Evolutionary conservation across 306 rosid species (phyloP).

Genomic region (Prosopis cineraria): DNA sequence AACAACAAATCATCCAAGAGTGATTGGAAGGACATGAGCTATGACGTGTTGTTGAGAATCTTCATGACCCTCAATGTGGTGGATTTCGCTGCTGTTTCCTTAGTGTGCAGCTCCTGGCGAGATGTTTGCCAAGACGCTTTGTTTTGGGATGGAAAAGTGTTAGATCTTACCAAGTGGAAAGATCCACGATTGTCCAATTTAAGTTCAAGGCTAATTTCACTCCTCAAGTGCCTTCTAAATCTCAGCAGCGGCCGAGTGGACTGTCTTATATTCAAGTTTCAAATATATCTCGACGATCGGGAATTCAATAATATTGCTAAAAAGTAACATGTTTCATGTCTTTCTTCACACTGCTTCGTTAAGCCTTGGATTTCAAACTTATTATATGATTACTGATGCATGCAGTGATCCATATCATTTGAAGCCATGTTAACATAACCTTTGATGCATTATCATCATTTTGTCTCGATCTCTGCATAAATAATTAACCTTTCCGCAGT

Average conservation of each 20-base stretch:
- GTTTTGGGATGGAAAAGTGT: constrained; percentile 27
- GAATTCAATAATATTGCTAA: constrained; percentile 16
- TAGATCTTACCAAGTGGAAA: neutral
- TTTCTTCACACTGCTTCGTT: neutral
- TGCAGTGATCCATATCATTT: too few relatives aligned
- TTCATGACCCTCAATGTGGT: constrained; percentile 28
- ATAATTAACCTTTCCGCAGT: too few relatives aligned
- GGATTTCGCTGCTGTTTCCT: constrained; percentile 27
- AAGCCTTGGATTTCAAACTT: too few relatives aligned
- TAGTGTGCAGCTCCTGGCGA: constrained; percentile 28
- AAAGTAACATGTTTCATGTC: constrained; percentile 20
- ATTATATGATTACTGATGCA: too few relatives aligned
- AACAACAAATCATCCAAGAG: neutral
- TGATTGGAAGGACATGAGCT: neutral
- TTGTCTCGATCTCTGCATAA: too few relatives aligned
- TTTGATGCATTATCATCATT: too few relatives aligned
- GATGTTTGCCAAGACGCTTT: constrained; percentile 12
- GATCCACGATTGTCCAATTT: neutral
- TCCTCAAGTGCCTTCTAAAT: constrained; percentile 20
- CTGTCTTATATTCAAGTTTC: constrained; percentile 27
- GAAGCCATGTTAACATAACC: too few relatives aligned
- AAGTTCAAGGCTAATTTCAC: neutral
- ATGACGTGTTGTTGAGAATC: constrained; percentile 19
- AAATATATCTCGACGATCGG: neutral
- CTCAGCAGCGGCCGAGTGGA: constrained; percentile 27